phyloP scores from a whole-genome alignment of 2,329 filamentous ascomycete species.

The Gaeumannomyces sp. region DNA sequence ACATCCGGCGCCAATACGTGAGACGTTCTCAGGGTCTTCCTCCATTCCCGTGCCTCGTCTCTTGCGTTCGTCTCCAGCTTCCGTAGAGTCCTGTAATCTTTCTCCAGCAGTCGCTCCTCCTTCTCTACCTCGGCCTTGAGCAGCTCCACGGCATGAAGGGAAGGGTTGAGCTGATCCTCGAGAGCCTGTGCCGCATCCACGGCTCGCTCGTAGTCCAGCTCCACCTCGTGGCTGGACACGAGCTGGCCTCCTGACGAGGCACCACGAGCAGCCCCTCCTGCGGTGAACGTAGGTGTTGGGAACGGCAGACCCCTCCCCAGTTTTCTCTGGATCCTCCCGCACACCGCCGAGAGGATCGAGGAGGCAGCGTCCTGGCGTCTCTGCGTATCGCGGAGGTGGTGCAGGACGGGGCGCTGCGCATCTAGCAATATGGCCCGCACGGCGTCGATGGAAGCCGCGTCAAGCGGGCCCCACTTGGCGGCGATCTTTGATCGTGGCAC shows the following conservation, averaged over 20 bases:
- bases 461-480: constrained; percentile 59
- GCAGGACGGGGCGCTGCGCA: constrained; percentile 56
- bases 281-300: constrained; percentile 37
- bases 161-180: constrained; percentile 54
- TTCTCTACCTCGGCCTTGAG: constrained; percentile 51
- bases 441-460: constrained; percentile 45
- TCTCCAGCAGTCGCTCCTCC: constrained; percentile 49
- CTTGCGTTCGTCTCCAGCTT: constrained; percentile 47
- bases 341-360: constrained; percentile 47
- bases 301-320: constrained; percentile 59
- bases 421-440: constrained; percentile 51
- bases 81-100: constrained; percentile 45
- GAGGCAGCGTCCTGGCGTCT: constrained; percentile 47
- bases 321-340: constrained; percentile 50
- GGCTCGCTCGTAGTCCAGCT: constrained; percentile 61
- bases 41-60: constrained; percentile 45
- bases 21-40: constrained; percentile 41
- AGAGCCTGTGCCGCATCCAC: constrained; percentile 51
- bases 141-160: constrained; percentile 56
- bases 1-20: constrained; percentile 42
- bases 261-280: background rate
- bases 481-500: constrained; percentile 61
- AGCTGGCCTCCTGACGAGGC: background rate
- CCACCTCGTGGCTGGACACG: constrained; percentile 40
- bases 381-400: constrained; percentile 44